A percentile compares a stretch with the other conserved stretches of the same genome.
Evolutionary conservation across 371 early-diverging fungal genomes (phyloP).

Genomic region (Gilbertella persicaria): DNA sequence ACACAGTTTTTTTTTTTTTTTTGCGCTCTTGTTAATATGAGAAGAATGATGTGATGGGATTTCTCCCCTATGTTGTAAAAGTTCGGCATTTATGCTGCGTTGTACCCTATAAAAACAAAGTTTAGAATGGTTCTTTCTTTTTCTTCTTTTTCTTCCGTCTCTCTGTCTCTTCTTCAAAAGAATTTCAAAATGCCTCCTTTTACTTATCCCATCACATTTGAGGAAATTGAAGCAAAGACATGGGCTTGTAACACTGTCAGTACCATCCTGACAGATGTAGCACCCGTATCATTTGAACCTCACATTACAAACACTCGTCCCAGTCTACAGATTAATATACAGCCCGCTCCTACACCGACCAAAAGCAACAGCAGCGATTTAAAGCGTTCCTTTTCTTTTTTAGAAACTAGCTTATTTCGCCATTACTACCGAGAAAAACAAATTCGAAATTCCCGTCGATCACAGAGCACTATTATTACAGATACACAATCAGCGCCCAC

Average conservation of each 20-base stretch:
- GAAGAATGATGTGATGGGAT: background rate
- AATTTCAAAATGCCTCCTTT: conserved; percentile 20
- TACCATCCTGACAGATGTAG: conserved; percentile 26
- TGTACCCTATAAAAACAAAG: conserved; percentile 3
- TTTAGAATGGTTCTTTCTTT: conserved; percentile 5
- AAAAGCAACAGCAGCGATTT: conserved; percentile 1
- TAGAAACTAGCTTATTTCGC: conserved; percentile 30
- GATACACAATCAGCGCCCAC: conserved; percentile 9
- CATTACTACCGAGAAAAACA: background rate
- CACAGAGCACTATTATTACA: conserved; percentile 12
- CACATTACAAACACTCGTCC: conserved; percentile 3
- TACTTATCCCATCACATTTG: conserved; percentile 32
- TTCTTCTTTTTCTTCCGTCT: conserved; percentile 4
- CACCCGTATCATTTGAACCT: conserved; percentile 33
- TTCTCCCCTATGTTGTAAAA: background rate
- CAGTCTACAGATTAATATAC: background rate
- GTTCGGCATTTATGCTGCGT: background rate
- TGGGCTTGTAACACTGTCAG: conserved; percentile 40
- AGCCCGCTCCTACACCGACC: conserved; percentile 1
- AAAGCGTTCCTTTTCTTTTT: conserved; percentile 36
- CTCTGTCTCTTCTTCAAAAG: conserved; percentile 5
- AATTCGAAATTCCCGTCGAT: conserved; percentile 15
- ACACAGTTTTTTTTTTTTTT: no score
- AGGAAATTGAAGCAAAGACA: conserved; percentile 38
- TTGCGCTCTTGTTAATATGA: no score